Evolutionary conservation across 1,284 basidiomycete genomes (phyloP).

Genomic region (Trichosporon sp.): DNA sequence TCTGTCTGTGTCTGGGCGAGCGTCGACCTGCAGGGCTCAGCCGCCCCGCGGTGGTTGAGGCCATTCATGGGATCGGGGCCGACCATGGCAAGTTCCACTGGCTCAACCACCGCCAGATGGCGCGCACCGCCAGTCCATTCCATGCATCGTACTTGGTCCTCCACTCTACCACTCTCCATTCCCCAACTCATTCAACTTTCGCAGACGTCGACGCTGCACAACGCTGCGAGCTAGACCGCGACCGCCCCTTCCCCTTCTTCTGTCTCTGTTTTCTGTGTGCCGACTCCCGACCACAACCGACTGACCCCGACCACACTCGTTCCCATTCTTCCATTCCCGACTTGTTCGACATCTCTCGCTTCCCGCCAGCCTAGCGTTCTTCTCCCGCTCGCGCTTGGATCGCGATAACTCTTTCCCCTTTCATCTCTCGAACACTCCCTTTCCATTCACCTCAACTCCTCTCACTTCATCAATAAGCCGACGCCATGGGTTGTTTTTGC

Average conservation of each 20-base stretch:
- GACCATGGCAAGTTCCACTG: not conserved
- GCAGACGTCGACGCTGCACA: not conserved
- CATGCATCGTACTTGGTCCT: not conserved
- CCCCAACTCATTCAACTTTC: not conserved
- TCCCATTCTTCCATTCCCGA: conserved; percentile 3
- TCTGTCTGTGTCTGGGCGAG: not conserved
- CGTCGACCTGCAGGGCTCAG: not conserved
- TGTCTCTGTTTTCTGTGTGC: not conserved
- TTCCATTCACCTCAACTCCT: not conserved
- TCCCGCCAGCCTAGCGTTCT: not conserved
- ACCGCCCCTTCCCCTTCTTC: not conserved
- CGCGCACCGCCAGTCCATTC: not conserved
- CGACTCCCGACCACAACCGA: not conserved
- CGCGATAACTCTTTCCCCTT: not conserved
- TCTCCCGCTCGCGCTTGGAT: not conserved
- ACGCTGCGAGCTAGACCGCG: not conserved
- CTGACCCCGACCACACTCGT: conserved; percentile 2
- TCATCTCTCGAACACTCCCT: not conserved
- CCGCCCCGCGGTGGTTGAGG: not conserved
- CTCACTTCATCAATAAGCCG: not conserved
- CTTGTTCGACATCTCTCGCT: not conserved
- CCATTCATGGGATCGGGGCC: not conserved
- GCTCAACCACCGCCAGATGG: too few species aligned
- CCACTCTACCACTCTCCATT: not conserved
- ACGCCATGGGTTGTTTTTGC: conserved; percentile 42